Percentiles rank a stretch among this genome's conserved stretches.
Evolutionary conservation across 208 protist genomes (phyloP).

Genomic region (Crithidia thermophila): DNA sequence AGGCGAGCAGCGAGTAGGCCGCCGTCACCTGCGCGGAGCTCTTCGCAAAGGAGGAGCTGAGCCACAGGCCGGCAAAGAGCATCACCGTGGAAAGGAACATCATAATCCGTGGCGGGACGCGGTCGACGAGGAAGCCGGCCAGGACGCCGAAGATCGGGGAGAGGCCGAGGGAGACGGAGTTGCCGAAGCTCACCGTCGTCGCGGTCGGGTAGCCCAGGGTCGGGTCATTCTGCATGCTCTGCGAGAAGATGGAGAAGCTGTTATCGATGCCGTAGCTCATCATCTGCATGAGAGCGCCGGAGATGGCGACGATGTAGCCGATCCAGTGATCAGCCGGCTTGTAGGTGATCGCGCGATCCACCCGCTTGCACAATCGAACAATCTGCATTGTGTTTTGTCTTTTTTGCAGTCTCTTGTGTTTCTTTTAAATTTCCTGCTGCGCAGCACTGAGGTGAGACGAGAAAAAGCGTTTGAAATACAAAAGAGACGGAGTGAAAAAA

Average conservation of each 20-base stretch:
- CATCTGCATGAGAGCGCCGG: slow-evolving; percentile 81
- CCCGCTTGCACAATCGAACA: slow-evolving; percentile 19
- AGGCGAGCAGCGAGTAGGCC: slow-evolving; percentile 75
- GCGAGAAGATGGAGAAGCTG: slow-evolving; percentile 80
- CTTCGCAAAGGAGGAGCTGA: slow-evolving; percentile 60
- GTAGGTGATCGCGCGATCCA: slow-evolving; percentile 32
- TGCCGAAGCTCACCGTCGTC: slow-evolving; percentile 76
- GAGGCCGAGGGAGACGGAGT: slow-evolving; percentile 74
- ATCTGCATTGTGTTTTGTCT: slow-evolving; percentile 32
- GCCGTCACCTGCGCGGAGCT: slow-evolving; percentile 66
- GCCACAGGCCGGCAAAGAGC: slow-evolving; percentile 65
- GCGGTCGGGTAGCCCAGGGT: slow-evolving; percentile 67
- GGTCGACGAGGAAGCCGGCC: slow-evolving; percentile 74
- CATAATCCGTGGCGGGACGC: slow-evolving; percentile 71
- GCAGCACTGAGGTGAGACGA: neutral
- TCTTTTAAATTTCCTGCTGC: neutral
- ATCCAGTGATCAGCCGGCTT: slow-evolving; percentile 76
- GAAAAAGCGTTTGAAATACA: neutral
- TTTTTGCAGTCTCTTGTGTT: neutral
- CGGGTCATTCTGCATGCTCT: slow-evolving; percentile 71
- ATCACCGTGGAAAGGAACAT: slow-evolving; percentile 60
- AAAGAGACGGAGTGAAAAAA: neutral
- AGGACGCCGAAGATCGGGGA: slow-evolving; percentile 77
- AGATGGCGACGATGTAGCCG: slow-evolving; percentile 79
- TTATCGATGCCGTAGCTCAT: slow-evolving; percentile 88